phyloP scores from a whole-genome alignment of 1,284 basidiomycete genomes.

The Cryptococcus sp. region DNA sequence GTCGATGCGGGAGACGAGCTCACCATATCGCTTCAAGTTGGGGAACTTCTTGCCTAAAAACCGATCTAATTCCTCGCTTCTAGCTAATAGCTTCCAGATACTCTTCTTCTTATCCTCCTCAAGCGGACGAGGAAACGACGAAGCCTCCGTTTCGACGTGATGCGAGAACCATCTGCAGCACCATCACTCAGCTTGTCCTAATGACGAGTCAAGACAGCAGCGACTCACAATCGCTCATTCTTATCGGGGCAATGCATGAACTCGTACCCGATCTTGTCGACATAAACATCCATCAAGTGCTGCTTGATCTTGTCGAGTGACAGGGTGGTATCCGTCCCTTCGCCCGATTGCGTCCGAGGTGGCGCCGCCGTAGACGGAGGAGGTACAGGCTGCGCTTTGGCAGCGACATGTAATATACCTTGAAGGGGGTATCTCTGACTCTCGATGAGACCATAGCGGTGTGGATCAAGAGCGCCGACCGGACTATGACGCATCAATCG shows the following conservation, averaged over 20 bases:
- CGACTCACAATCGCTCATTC: conserved; percentile 38
- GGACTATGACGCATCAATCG: conserved; percentile 22
- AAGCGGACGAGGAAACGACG: conserved; percentile 48
- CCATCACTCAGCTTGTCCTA: background rate
- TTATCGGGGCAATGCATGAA: conserved; percentile 57
- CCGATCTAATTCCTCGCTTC: conserved; percentile 74
- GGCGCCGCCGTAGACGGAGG: conserved; percentile 53
- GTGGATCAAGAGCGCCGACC: conserved; percentile 75
- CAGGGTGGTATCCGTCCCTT: conserved; percentile 62
- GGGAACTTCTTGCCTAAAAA: conserved; percentile 51
- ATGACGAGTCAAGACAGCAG: background rate
- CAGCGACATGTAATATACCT: conserved; percentile 61
- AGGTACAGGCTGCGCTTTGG: conserved; percentile 13
- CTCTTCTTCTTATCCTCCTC: conserved; percentile 56
- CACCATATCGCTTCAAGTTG: conserved; percentile 47
- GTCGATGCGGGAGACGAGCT: background rate
- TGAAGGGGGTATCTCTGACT: conserved; percentile 67
- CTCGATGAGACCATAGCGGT: conserved; percentile 71
- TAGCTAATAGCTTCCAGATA: conserved; percentile 69
- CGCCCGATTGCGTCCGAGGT: conserved; percentile 53
- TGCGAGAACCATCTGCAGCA: conserved; percentile 70
- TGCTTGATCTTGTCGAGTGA: conserved; percentile 65
- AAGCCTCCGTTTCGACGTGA: conserved; percentile 67
- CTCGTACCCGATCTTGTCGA: conserved; percentile 82
- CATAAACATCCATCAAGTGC: conserved; percentile 72